These are phyloP conservation scores for Mycena olivaceomarginata DNA, from an alignment of 768 basidiomycete species.

Conservation along the genomic window DNA sequence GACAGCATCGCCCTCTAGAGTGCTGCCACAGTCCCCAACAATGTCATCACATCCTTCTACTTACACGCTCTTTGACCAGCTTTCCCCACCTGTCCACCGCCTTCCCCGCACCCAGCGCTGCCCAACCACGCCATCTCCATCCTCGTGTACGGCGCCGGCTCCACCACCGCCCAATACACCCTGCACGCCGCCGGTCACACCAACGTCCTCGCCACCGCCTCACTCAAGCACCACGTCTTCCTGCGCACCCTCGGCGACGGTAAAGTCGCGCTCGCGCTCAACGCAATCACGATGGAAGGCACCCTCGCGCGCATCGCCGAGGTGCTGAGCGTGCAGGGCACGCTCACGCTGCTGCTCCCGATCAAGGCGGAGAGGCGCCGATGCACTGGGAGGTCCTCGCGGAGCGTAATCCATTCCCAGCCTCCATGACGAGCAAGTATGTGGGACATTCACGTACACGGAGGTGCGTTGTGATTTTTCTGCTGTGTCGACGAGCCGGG, in stretches of 20 bases:
- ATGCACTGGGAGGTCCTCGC: constrained; percentile 19
- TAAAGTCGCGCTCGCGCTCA: constrained; percentile 50
- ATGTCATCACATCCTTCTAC: constrained; percentile 63
- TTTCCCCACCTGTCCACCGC: constrained; percentile 57
- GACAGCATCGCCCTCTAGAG: constrained; percentile 58
- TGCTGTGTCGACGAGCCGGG: too few species aligned
- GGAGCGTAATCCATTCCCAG: constrained; percentile 28
- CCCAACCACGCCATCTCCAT: constrained; percentile 54
- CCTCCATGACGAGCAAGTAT: constrained; percentile 56
- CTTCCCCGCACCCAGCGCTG: constrained; percentile 54
- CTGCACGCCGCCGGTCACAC: constrained; percentile 61
- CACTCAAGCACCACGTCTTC: constrained; percentile 53
- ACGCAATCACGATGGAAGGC: constrained; percentile 53
- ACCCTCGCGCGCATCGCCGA: constrained; percentile 52
- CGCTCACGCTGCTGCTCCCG: constrained; percentile 54
- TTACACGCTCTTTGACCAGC: constrained; percentile 59
- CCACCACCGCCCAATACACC: constrained; percentile 60
- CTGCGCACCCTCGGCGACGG: constrained; percentile 52
- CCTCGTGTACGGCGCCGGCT: constrained; percentile 64
- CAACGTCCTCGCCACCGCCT: constrained; percentile 61
- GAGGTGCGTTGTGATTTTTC: neutral
- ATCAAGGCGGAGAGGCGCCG: constrained; percentile 48
- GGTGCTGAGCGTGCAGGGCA: constrained; percentile 49
- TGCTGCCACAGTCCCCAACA: constrained; percentile 64
- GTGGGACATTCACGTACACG: constrained; percentile 50